Evolutionary conservation across 2,329 filamentous ascomycete species (phyloP).

Genomic region (Xylaria sp.): DNA sequence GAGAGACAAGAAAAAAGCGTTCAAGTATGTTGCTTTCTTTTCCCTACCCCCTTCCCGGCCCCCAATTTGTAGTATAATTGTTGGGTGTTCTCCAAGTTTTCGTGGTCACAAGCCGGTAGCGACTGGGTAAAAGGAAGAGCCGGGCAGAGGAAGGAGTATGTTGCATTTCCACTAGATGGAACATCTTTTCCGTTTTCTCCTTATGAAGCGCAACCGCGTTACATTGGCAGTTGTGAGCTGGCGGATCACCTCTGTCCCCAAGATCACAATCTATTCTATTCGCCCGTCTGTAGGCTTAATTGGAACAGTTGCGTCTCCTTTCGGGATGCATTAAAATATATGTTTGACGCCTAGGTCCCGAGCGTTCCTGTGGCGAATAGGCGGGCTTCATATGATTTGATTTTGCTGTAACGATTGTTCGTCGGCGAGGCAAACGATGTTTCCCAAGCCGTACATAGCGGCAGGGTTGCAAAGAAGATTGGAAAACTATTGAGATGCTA

Average conservation of each 20-base stretch:
- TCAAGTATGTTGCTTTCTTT: background rate
- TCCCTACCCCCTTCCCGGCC: background rate
- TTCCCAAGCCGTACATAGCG: background rate
- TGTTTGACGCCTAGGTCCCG: no score
- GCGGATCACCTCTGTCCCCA: background rate
- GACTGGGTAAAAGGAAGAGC: background rate
- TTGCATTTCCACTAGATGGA: background rate
- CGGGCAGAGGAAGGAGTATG: background rate
- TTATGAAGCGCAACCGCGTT: background rate
- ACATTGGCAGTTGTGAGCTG: background rate
- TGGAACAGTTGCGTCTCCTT: background rate
- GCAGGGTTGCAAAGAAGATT: background rate
- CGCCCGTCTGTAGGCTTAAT: background rate
- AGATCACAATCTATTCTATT: background rate
- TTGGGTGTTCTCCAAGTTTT: background rate
- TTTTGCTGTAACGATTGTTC: background rate
- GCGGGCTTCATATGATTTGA: background rate
- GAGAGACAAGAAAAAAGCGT: background rate
- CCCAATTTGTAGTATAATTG: background rate
- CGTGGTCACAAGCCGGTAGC: background rate
- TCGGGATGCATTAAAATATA: no score
- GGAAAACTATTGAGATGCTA: no score
- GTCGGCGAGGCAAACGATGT: background rate
- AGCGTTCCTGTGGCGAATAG: background rate
- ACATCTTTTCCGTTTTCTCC: background rate